These are phyloP conservation scores for Paspalum vaginatum DNA, from an alignment of 176 grass and related monocot genomes.

Conservation along the genomic window DNA sequence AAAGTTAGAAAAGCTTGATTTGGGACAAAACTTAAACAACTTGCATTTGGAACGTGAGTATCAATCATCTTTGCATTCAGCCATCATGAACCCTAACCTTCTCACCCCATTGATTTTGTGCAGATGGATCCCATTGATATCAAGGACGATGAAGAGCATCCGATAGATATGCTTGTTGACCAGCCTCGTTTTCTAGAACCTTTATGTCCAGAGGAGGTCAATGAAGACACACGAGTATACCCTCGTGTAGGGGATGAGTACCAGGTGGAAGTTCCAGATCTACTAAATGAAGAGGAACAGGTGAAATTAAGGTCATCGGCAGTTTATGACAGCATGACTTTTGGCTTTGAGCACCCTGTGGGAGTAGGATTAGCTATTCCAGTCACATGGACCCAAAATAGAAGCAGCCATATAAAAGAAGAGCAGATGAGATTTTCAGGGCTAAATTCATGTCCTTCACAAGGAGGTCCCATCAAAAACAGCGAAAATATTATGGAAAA, in stretches of 20 bases:
- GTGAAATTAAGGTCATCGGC: constrained; percentile 34
- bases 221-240: constrained; percentile 61
- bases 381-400: constrained; percentile 58
- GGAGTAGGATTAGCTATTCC: constrained; percentile 64
- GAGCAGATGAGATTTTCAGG: constrained; percentile 31
- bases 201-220: constrained; percentile 57
- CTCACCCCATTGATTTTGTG: constrained; percentile 18
- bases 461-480: constrained; percentile 34
- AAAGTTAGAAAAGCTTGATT: too few relatives aligned
- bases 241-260: constrained; percentile 82
- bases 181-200: constrained; percentile 58
- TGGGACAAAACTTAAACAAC: too few relatives aligned
- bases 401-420: constrained; percentile 41
- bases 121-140: constrained; percentile 75
- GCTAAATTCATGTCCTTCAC: constrained; percentile 20
- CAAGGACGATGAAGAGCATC: constrained; percentile 54
- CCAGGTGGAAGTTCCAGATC: constrained; percentile 70
- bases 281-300: constrained; percentile 44
- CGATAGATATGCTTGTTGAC: constrained; percentile 56
- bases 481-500: constrained; percentile 34
- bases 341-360: constrained; percentile 53
- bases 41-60: not conserved
- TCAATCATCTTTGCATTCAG: constrained; percentile 7
- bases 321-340: constrained; percentile 29
- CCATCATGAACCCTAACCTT: constrained; percentile 30